These are phyloP conservation scores for Chlamydomonas schloesseri DNA, from an alignment of 139 green algal species.

Conservation along the genomic window DNA sequence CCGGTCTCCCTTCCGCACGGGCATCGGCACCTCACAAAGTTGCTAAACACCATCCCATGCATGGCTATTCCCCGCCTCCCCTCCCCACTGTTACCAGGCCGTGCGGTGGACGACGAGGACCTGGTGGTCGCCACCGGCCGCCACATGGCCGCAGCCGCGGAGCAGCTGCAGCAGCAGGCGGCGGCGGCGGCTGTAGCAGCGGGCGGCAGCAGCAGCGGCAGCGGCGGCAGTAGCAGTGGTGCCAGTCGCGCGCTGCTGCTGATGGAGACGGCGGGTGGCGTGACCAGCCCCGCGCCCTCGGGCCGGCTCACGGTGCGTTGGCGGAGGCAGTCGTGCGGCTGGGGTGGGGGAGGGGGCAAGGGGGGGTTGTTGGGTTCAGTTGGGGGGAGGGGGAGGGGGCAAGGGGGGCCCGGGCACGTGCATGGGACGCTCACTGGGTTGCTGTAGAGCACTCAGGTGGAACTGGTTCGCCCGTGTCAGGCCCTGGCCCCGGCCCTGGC, in stretches of 20 bases:
- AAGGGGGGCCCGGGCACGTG: too few relatives aligned
- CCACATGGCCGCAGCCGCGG: slow-evolving; percentile 47
- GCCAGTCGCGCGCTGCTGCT: slow-evolving; percentile 64
- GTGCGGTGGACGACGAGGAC: slow-evolving; percentile 63
- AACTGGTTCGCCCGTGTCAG: too few relatives aligned
- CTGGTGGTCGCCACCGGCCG: slow-evolving; percentile 47
- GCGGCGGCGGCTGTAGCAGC: neutral
- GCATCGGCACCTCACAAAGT: too few relatives aligned
- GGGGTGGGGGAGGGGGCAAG: neutral
- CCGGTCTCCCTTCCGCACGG: too few relatives aligned
- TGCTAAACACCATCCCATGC: too few relatives aligned
- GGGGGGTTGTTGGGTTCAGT: neutral
- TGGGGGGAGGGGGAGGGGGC: too few relatives aligned
- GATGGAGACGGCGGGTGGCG: slow-evolving; percentile 94
- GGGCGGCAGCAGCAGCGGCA: neutral
- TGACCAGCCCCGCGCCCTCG: slow-evolving; percentile 86
- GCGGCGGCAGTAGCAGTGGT: neutral
- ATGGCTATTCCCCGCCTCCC: too few relatives aligned
- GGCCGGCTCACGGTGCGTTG: slow-evolving; percentile 80
- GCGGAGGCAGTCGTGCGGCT: neutral
- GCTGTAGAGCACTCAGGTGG: too few relatives aligned
- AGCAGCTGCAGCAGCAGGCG: neutral
- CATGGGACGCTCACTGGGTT: too few relatives aligned
- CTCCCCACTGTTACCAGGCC: too few relatives aligned
- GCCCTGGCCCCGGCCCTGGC: too few relatives aligned